phyloP scores from a whole-genome alignment of 2,329 filamentous ascomycete species.

The Colletotrichum sp. region DNA sequence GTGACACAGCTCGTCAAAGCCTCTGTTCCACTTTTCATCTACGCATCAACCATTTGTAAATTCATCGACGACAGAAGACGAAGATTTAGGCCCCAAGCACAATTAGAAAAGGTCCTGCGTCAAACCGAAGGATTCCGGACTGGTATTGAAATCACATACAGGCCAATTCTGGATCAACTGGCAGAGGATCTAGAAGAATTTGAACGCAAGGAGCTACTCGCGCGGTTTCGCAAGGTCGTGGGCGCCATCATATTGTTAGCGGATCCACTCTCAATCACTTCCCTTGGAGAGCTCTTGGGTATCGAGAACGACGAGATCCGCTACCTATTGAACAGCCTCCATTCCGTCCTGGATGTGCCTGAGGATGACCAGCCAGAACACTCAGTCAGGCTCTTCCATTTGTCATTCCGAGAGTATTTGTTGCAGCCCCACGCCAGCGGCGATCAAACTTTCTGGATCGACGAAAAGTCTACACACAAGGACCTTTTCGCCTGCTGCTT shows the following conservation, averaged over 20 bases:
- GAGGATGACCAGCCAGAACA: not conserved
- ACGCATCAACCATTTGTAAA: not conserved
- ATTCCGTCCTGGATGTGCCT: not conserved
- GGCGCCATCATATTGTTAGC: not conserved
- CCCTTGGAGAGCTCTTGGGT: not conserved
- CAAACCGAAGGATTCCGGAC: accelerated
- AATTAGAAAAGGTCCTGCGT: not conserved
- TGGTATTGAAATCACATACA: not conserved
- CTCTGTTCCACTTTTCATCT: not conserved
- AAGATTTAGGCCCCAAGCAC: not conserved
- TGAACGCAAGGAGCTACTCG: not conserved
- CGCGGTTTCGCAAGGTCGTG: not conserved
- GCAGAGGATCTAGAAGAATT: accelerated
- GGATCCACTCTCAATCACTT: not conserved
- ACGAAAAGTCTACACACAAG: not conserved
- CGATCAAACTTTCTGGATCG: accelerated
- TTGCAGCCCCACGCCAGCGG: not conserved
- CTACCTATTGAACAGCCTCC: not conserved
- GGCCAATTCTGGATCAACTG: not conserved
- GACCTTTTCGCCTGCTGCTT: not conserved
- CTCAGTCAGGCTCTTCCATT: not conserved
- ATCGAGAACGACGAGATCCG: not conserved
- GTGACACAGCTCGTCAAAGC: not conserved
- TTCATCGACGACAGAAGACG: not conserved
- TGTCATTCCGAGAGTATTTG: not conserved